Conservation (phyloP, 2,329 filamentous ascomycete genomes). For the Aspergillus japonicus region DNA sequence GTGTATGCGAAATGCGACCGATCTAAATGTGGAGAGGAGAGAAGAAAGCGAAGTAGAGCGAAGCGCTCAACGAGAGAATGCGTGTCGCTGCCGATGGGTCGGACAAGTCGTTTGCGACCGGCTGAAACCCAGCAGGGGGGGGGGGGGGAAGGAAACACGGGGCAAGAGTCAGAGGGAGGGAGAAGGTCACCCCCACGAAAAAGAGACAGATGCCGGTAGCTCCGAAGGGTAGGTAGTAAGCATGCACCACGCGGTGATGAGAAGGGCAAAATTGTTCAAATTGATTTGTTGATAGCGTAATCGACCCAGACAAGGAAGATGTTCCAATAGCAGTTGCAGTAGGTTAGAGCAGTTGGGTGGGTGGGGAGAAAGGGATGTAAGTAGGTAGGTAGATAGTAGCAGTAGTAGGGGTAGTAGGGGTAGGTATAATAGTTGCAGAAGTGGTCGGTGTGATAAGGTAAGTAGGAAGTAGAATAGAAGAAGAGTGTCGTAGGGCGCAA, state of each 20-base stretch:
- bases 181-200: slow-evolving; percentile 6
- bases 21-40: slow-evolving; percentile 20
- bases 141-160: slow-evolving; percentile 13
- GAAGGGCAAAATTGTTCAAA: slow-evolving; percentile 23
- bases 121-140: slow-evolving; percentile 16
- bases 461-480: too few relatives aligned
- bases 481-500: neutral
- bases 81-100: slow-evolving; percentile 18
- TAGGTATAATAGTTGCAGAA: too few relatives aligned
- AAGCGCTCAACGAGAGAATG: slow-evolving; percentile 15
- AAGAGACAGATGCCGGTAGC: slow-evolving; percentile 7
- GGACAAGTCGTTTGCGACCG: slow-evolving; percentile 21
- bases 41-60: slow-evolving; percentile 12
- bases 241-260: slow-evolving; percentile 31
- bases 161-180: neutral
- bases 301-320: neutral
- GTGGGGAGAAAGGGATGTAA: neutral
- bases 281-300: neutral
- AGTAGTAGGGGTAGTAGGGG: neutral
- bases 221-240: slow-evolving; percentile 4
- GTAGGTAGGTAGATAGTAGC: neutral
- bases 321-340: neutral
- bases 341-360: neutral
- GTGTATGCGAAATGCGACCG: slow-evolving; percentile 23
- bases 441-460: neutral